Base-by-base conservation (phyloP, 305 asterid genomes). In the Fraxinus platypoda region DNA sequence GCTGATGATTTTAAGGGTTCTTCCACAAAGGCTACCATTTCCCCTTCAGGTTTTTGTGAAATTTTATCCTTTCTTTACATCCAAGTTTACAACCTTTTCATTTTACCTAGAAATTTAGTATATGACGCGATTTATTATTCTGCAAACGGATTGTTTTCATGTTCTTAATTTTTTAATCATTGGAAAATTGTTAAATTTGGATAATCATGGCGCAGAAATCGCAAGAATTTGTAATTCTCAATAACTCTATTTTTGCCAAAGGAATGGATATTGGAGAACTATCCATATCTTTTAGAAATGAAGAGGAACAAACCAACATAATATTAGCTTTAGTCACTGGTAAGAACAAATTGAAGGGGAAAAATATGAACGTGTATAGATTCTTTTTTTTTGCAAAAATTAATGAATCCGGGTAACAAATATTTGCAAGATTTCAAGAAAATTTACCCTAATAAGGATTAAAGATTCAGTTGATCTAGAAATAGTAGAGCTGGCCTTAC, bases 21-120 rank as follows among this genome's bases (percentile, higher is more conserved):
- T 72, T 81, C 91, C 64, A 33, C 89, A 4, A 85, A 81, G 72
- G 77, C 83, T 64, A 75, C 68, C 70, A 71, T 75, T 68, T 35
- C 84, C 77, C 76, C 89, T 28, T 76, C 93, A 91, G 98, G 98
- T 93, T 84, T 64, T 84, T 4, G 0, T 26, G 12, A 78, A 84
- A 23, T 71, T 80, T 38, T 15, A 81, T 59, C 71, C 78, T 82
- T 15, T 34, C 43, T 78, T 66, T n/a, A 8, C 11, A 6, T 57
- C 66, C 59, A 38, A 38, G 49, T 66, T 26, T 80, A 7, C 15
- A 3, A 21, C 26, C 12, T 62, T 23, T 21, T 59, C 70, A 59
- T 59, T 8, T 0, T 62, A 3, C 33, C 33, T 23, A 30, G 72
- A 62, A 62, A 23, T 3, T 8, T 21, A 54, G 9, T n/a, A n/a